These are phyloP conservation scores for Tephrocybe sp. DNA, from an alignment of 768 basidiomycete species.

Conservation along the genomic window DNA sequence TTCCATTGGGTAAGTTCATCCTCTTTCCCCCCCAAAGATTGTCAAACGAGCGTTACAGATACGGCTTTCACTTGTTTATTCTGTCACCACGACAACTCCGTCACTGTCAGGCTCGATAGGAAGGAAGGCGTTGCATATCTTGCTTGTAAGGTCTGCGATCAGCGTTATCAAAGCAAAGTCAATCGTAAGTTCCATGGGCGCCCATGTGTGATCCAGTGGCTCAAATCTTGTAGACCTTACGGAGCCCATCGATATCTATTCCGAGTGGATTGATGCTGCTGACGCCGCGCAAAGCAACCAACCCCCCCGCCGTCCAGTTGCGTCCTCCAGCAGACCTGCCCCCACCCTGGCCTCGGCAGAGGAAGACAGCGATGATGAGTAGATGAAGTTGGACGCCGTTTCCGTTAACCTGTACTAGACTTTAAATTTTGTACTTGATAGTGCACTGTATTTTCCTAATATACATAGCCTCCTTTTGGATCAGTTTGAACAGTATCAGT, in stretches of 20 bases:
- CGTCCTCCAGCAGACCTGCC: constrained; percentile 57
- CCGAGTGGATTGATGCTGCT: constrained; percentile 89
- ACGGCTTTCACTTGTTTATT: constrained; percentile 84
- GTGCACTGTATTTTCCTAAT: constrained; percentile 13
- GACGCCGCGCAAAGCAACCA: constrained; percentile 73
- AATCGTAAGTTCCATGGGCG: constrained; percentile 54
- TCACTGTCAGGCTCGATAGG: constrained; percentile 79
- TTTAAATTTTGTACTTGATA: constrained; percentile 16
- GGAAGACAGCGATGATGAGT: constrained; percentile 54
- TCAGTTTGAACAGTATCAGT: background rate
- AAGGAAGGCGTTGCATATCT: constrained; percentile 83
- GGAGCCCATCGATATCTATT: constrained; percentile 86
- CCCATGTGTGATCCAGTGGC: constrained; percentile 8
- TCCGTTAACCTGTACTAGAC: constrained; percentile 12
- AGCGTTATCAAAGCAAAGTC: constrained; percentile 83
- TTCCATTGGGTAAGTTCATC: constrained; percentile 59
- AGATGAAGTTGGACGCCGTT: constrained; percentile 16
- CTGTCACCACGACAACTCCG: constrained; percentile 88
- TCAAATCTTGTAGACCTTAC: constrained; percentile 60
- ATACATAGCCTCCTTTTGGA: constrained; percentile 6
- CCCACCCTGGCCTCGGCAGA: constrained; percentile 41
- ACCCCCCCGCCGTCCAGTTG: constrained; percentile 48
- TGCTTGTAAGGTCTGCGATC: constrained; percentile 82
- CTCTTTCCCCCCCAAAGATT: background rate
- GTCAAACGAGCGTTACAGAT: constrained; percentile 42